A percentile compares a stretch with the other conserved stretches of the same genome.
Conservation (phyloP, 2,329 filamentous ascomycete genomes). For the Sclerotinia spermophila region DNA sequence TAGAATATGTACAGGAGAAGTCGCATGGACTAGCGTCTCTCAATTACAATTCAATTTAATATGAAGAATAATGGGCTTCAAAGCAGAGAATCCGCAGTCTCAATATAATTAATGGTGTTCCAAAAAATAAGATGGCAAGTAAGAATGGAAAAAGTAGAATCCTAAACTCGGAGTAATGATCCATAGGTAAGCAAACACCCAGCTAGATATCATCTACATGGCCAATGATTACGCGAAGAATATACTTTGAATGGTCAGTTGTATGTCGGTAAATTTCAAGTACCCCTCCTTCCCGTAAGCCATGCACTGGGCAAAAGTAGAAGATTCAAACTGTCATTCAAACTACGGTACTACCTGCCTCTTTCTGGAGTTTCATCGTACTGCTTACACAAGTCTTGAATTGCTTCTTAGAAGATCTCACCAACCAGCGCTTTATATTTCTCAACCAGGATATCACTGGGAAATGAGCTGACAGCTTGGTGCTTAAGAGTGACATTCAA, state of each 20-base stretch:
- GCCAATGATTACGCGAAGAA: neutral
- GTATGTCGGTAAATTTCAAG: neutral
- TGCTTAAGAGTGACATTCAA: neutral
- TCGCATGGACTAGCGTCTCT: conserved; percentile 4
- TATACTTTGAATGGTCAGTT: neutral
- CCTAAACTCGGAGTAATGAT: neutral
- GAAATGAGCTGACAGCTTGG: neutral
- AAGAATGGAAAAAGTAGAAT: conserved; percentile 1
- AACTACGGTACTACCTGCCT: neutral
- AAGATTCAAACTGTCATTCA: neutral
- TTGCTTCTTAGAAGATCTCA: neutral
- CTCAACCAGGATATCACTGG: neutral
- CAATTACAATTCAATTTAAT: conserved; percentile 14
- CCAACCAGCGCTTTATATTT: neutral
- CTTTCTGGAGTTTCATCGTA: neutral
- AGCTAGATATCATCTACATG: neutral
- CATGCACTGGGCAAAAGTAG: neutral
- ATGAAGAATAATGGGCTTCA: conserved; percentile 10
- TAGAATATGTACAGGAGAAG: conserved; percentile 3
- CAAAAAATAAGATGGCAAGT: neutral
- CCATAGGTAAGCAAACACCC: neutral
- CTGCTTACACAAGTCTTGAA: no score
- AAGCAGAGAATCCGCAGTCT: neutral
- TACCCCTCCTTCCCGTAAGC: neutral
- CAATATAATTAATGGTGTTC: neutral